A percentile compares a stretch with the other conserved stretches of the same genome.
Conservation (phyloP, 371 early-diverging fungal genomes). For the Fennellomyces sp. region DNA sequence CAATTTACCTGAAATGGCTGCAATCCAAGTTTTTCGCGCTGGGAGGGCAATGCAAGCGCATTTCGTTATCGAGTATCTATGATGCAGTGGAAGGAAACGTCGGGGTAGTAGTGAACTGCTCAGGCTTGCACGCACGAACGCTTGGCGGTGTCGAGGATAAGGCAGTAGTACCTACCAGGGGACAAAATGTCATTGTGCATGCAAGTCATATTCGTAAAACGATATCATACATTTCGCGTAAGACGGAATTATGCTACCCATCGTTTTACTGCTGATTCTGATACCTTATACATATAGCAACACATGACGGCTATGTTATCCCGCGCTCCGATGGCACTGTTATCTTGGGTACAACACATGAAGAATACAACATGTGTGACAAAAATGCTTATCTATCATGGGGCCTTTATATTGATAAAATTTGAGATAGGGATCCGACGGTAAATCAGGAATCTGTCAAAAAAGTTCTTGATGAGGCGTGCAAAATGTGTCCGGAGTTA, state of each 20-base stretch:
- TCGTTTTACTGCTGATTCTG: background rate
- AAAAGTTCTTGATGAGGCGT: slow-evolving; percentile 13
- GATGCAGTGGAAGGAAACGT: slow-evolving; percentile 15
- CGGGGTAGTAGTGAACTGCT: slow-evolving; percentile 70
- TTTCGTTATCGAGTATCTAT: slow-evolving; percentile 30
- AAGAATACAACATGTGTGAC: slow-evolving; percentile 58
- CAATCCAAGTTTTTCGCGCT: slow-evolving; percentile 38
- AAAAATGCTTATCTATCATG: background rate
- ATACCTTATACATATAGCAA: background rate
- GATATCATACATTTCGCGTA: slow-evolving; percentile 24
- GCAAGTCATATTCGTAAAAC: slow-evolving; percentile 61
- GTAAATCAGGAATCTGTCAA: slow-evolving; percentile 4
- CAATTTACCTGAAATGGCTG: slow-evolving; percentile 64
- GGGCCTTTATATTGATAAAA: background rate
- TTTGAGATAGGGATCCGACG: background rate
- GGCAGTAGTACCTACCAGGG: slow-evolving; percentile 63
- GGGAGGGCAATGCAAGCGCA: slow-evolving; percentile 51
- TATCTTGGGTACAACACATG: slow-evolving; percentile 74
- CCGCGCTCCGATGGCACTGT: slow-evolving; percentile 74
- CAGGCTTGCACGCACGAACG: slow-evolving; percentile 58
- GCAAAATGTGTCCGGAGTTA: slow-evolving; percentile 22
- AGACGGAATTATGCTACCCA: background rate
- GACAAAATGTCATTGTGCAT: slow-evolving; percentile 66
- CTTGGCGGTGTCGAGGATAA: slow-evolving; percentile 59
- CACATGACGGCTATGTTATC: slow-evolving; percentile 63